phyloP scores from a whole-genome alignment of 1,284 basidiomycete genomes.

The Leccinum solheimii region DNA sequence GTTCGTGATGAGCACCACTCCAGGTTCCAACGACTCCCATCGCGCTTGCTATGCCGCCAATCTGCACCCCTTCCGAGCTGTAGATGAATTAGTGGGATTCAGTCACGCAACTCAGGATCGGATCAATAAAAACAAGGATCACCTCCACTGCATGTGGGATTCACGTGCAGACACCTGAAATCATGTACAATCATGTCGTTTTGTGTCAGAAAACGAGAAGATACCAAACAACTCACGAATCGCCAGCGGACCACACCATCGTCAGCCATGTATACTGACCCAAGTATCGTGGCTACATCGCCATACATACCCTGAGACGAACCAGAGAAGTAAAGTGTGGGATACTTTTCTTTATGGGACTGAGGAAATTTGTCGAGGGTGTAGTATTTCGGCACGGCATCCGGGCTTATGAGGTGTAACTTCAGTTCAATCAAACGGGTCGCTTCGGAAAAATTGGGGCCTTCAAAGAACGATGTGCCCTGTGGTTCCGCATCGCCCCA shows the following conservation, averaged over 20 bases:
- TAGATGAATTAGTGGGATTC: conserved; percentile 21
- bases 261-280: conserved; percentile 53
- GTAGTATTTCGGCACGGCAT: conserved; percentile 32
- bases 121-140: conserved; percentile 4
- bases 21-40: conserved; percentile 65
- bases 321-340: conserved; percentile 57
- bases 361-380: conserved; percentile 25
- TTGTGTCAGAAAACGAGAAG: background rate
- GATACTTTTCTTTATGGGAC: conserved; percentile 36
- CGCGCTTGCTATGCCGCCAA: conserved; percentile 61
- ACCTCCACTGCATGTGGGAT: conserved; percentile 58
- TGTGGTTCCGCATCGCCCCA: conserved; percentile 32
- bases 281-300: conserved; percentile 51
- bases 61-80: conserved; percentile 62
- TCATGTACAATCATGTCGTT: conserved; percentile 4
- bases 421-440: conserved; percentile 60
- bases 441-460: conserved; percentile 58
- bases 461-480: conserved; percentile 55
- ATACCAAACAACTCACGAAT: conserved; percentile 49
- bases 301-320: conserved; percentile 45
- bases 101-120: background rate
- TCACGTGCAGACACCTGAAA: conserved; percentile 52
- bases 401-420: conserved; percentile 45
- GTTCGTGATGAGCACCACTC: conserved; percentile 60
- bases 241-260: conserved; percentile 61